Evolutionary conservation across 2,329 filamentous ascomycete species (phyloP), one percentile per base, ranked within the genome.

Genomic region (Aspergillus glaucus): DNA sequence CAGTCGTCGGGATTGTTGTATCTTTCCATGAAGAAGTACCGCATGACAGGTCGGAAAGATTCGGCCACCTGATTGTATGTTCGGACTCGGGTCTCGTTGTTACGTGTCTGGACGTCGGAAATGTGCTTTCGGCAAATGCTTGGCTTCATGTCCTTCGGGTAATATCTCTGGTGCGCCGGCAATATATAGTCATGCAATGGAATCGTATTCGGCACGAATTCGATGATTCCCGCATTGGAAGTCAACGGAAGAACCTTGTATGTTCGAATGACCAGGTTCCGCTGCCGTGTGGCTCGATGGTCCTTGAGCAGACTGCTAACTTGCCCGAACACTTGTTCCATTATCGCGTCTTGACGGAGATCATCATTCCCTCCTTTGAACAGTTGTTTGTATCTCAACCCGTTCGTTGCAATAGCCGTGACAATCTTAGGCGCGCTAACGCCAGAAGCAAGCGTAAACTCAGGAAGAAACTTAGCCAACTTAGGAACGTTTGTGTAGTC

Each of bases 261-360:
- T 0, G 93, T 97, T 50, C 94, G 80, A 62, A 99, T 94, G 7
- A 86, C 88, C 9, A 99, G 77, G 55, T 88, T 88, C 5, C 93
- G 85, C 63, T 95, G 90, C 36, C 90, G 86, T 2, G 93, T 96
- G 10, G 85, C 80, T 48, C 88, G 85, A 66, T 97, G 90, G 44
- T 88, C 85, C 64, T 88, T 87, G 22, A 99, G 76, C 19, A 98
- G 80, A 45, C 88, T 87, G 50, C 90, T 97, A 19, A 96, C 93
- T 69, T 95, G 90, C 50, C 91, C 88, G 66, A 98, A 99, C 1
- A 98, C 93, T 70, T 99, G 93, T 69, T 98, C 94, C 94, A 99
- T 99, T 75, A 84, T 98, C 41, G 92, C 89, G 62, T 99, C 93
- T 72, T 98, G 93, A 7, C 94, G 87, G 10, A 99, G 79, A 64